Evolutionary conservation across 164 flowering plant species (phyloP), one percentile per base, ranked within the genome.

Genomic region (Vitis riparia): DNA sequence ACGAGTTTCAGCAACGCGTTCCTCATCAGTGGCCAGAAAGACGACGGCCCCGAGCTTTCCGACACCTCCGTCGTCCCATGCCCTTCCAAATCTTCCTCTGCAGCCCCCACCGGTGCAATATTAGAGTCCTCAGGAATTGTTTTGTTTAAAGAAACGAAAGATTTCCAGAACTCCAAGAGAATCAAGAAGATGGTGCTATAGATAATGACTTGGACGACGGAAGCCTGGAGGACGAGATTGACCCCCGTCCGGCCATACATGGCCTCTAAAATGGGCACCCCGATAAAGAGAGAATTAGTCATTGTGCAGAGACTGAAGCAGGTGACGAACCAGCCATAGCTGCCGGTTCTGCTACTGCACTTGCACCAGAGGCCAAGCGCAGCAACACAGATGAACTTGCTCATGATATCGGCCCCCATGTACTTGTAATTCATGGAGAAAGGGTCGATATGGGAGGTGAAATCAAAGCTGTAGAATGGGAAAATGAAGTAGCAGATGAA

Each of bases 301-400:
- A 80, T 44, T 3, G 74, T 74, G 14, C 72, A 69, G n/a, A 80
- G 32, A 5, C 78, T 68, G 57, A 61, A 80, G 63, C 71, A 71
- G 1, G 83, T 77, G 37, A 80, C 75, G 61, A 74, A 63, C 83
- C 80, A 77, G 9, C 68, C 47, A 32, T 66, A 77, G 74, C 74
- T 77, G 5, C 78, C 78, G 13, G 69, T 72, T 68, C 65, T 68
- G 48, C 70, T 62, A 37, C 44, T 37, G 27, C 37, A 74, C 64
- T 69, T 74, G 3, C 72, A 73, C 83, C 83, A 80, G 13, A 71
- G 32, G 27, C 69, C 74, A 9, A 80, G 44, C 1, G 55, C 74
- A 2, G 12, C 32, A 1, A 66, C 76, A 1, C 74, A 62, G 3
- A 74, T 62, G 10, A 66, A 61, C 51, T 77, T 80, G 3, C 78